phyloP scores from a whole-genome alignment of 257 asterid genomes.

The Jaltomata sinuosa region DNA sequence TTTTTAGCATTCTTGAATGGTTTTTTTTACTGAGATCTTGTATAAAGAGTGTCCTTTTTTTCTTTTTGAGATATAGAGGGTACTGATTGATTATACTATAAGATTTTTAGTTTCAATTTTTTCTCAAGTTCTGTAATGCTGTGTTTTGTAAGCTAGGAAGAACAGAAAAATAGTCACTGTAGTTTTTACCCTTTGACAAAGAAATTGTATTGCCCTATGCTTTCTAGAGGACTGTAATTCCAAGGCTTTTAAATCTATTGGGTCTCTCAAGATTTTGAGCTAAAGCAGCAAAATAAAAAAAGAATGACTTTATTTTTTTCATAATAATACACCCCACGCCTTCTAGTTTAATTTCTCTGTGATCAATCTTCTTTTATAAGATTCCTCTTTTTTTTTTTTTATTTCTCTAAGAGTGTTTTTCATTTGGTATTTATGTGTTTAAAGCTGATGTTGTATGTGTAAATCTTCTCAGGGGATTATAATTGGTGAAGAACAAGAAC shows the following conservation, averaged over 20 bases:
- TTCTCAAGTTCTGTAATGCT: neutral
- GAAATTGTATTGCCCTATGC: neutral
- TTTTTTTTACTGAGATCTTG: neutral
- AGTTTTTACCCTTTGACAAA: neutral
- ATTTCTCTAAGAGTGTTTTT: neutral
- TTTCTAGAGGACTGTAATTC: neutral
- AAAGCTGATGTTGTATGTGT: neutral
- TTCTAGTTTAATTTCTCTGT: neutral
- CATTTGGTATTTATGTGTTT: neutral
- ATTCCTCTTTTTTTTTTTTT: neutral
- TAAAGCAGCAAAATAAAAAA: neutral
- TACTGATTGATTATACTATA: neutral
- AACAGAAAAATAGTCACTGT: neutral
- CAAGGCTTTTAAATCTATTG: neutral
- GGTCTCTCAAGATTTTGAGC: neutral
- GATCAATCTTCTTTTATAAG: neutral
- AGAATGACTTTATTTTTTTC: neutral
- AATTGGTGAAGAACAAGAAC: conserved; percentile 17
- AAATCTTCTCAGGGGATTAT: conserved; percentile 23
- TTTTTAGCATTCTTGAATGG: neutral
- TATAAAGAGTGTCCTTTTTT: neutral
- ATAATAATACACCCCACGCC: neutral
- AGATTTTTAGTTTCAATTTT: neutral
- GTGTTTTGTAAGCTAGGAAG: neutral
- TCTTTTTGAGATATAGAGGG: neutral